Evolutionary conservation across 2,329 filamentous ascomycete species (phyloP).

Genomic region (Endocalyx cinctus): DNA sequence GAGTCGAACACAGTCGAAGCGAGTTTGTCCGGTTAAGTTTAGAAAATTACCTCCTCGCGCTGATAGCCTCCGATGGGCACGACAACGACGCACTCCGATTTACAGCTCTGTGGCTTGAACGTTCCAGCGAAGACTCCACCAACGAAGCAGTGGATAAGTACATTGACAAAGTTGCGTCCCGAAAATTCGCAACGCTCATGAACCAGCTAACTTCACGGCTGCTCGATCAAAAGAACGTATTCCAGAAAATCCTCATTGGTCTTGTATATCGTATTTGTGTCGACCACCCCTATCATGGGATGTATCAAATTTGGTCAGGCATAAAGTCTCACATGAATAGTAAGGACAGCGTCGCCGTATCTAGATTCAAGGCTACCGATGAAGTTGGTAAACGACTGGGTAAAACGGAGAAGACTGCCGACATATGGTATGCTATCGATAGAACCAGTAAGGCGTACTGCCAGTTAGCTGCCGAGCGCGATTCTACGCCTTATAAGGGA

Average conservation of each 20-base stretch:
- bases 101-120: slow-evolving; percentile 89
- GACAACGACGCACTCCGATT: slow-evolving; percentile 89
- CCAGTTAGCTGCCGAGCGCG: slow-evolving; percentile 59
- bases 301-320: slow-evolving; percentile 93
- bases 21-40: slow-evolving; percentile 84
- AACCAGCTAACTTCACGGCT: slow-evolving; percentile 95
- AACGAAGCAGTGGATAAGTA: slow-evolving; percentile 72
- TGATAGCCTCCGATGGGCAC: slow-evolving; percentile 81
- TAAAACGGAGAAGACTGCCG: slow-evolving; percentile 44
- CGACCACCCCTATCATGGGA: slow-evolving; percentile 93
- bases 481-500: slow-evolving; percentile 61
- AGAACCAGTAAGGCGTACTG: slow-evolving; percentile 67
- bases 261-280: slow-evolving; percentile 80
- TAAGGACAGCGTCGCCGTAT: slow-evolving; percentile 70
- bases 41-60: slow-evolving; percentile 85
- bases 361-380: slow-evolving; percentile 69
- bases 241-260: slow-evolving; percentile 70
- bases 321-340: slow-evolving; percentile 63
- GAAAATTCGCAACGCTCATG: slow-evolving; percentile 89
- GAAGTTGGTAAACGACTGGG: slow-evolving; percentile 60
- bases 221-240: slow-evolving; percentile 62
- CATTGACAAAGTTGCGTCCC: slow-evolving; percentile 71
- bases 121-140: slow-evolving; percentile 68
- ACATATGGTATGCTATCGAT: slow-evolving; percentile 67
- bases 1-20: slow-evolving; percentile 70